Percentiles rank a stretch among this genome's conserved stretches.
Conservation (phyloP, 2,329 filamentous ascomycete genomes). For the Calonectria pteridis region DNA sequence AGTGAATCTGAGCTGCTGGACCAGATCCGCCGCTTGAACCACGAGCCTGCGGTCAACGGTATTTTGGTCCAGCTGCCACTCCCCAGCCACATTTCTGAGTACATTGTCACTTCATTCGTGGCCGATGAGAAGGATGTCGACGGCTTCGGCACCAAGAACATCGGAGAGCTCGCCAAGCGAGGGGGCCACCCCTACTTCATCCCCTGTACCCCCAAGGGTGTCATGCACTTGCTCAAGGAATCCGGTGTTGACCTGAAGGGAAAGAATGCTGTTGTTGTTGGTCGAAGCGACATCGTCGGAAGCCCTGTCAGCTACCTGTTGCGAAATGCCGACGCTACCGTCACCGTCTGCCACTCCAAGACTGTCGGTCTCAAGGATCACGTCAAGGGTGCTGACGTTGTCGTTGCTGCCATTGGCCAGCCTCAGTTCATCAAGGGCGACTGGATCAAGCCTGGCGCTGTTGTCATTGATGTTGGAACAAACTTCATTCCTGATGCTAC, state of each 20-base stretch:
- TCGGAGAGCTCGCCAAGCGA: slow-evolving; percentile 96
- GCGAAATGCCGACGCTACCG: slow-evolving; percentile 95
- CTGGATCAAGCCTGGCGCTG: slow-evolving; percentile 93
- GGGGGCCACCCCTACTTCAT: slow-evolving; percentile 90
- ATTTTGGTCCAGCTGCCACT: slow-evolving; percentile 95
- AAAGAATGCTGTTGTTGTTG: slow-evolving; percentile 94
- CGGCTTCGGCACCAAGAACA: slow-evolving; percentile 93
- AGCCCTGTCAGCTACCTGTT: slow-evolving; percentile 96
- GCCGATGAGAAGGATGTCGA: slow-evolving; percentile 97
- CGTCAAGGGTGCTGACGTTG: slow-evolving; percentile 86
- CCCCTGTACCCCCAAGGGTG: slow-evolving; percentile 96
- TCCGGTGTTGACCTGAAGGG: slow-evolving; percentile 85
- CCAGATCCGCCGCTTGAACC: slow-evolving; percentile 84
- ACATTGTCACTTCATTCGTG: slow-evolving; percentile 89
- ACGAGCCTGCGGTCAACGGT: slow-evolving; percentile 87
- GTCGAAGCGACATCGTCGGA: slow-evolving; percentile 96
- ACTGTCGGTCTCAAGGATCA: slow-evolving; percentile 80
- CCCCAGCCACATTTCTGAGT: slow-evolving; percentile 90
- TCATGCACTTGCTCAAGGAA: slow-evolving; percentile 92
- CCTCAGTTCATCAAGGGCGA: slow-evolving; percentile 92
- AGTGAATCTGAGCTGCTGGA: slow-evolving; percentile 89
- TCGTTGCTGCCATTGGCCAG: slow-evolving; percentile 92
- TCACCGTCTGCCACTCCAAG: slow-evolving; percentile 95
- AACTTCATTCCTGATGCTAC: slow-evolving; percentile 92
- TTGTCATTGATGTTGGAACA: slow-evolving; percentile 97